Percentiles rank a stretch among this genome's conserved stretches.
These are phyloP conservation scores for Fragaria iinumae DNA, from an alignment of 306 rosid species.

Conservation along the genomic window DNA sequence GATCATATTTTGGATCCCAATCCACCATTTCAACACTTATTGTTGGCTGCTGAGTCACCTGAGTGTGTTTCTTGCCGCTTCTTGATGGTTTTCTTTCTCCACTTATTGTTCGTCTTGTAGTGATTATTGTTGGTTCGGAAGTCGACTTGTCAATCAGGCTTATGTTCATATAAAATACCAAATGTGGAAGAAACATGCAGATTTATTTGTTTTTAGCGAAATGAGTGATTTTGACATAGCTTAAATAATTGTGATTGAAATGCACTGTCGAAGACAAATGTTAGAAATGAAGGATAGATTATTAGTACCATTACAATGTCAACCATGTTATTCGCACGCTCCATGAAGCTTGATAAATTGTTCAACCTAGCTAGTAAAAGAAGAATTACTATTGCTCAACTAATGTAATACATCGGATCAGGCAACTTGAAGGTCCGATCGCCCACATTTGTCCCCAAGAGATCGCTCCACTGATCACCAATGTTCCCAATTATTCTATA, in stretches of 20 bases:
- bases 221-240: not conserved
- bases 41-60: not conserved
- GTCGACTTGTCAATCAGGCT: not conserved
- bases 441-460: slow-evolving; percentile 43
- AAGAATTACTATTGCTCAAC: slow-evolving; percentile 16
- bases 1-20: no score
- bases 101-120: no score
- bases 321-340: not conserved
- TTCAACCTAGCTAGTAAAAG: not conserved
- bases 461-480: slow-evolving; percentile 75
- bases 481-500: slow-evolving; percentile 55
- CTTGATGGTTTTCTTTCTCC: no score
- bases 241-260: not conserved
- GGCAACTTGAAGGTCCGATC: slow-evolving; percentile 63
- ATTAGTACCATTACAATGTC: not conserved
- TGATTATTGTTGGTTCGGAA: no score
- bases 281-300: not conserved
- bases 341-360: not conserved
- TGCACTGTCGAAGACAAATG: not conserved
- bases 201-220: not conserved
- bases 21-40: no score
- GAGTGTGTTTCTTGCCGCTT: not conserved
- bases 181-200: not conserved
- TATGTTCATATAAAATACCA: not conserved
- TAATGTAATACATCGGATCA: slow-evolving; percentile 59